A percentile compares a stretch with the other conserved stretches of the same genome.
Conservation (phyloP, 2,329 filamentous ascomycete species). For the Fusarium graminum region DNA sequence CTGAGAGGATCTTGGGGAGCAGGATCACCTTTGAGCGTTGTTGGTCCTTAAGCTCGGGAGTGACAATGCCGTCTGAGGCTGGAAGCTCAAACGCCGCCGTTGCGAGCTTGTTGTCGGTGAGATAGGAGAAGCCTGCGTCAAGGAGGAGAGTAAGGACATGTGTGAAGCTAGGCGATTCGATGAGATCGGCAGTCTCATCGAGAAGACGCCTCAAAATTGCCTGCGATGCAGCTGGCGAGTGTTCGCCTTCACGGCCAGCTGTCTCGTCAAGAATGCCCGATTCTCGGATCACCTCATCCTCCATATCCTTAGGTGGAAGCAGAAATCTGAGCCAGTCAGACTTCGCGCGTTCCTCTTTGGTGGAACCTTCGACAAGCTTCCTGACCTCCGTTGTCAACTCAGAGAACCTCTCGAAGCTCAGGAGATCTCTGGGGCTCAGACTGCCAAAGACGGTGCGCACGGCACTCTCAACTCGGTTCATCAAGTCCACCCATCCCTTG, state of each 20-base stretch:
- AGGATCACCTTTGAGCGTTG: conserved; percentile 72
- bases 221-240: conserved; percentile 60
- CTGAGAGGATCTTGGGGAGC: conserved; percentile 88
- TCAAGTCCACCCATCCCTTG: conserved; percentile 85
- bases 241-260: conserved; percentile 48
- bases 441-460: conserved; percentile 92
- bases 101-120: conserved; percentile 86
- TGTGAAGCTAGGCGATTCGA: conserved; percentile 92
- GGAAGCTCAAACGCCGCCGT: conserved; percentile 78
- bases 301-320: conserved; percentile 82
- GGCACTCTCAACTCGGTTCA: conserved; percentile 83
- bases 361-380: conserved; percentile 81
- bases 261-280: conserved; percentile 79
- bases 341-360: conserved; percentile 56
- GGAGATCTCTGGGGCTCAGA: conserved; percentile 87
- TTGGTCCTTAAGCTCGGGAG: conserved; percentile 66
- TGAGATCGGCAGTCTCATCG: conserved; percentile 94
- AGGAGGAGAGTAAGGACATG: conserved; percentile 88
- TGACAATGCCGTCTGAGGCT: conserved; percentile 51
- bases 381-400: conserved; percentile 86
- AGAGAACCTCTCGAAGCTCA: conserved; percentile 83
- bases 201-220: conserved; percentile 82
- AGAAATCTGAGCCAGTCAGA: conserved; percentile 85
- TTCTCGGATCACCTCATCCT: conserved; percentile 86
- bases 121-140: conserved; percentile 85